phyloP scores from a whole-genome alignment of 2,329 filamentous ascomycete genomes.

The Allantophomopsis lycopodina region DNA sequence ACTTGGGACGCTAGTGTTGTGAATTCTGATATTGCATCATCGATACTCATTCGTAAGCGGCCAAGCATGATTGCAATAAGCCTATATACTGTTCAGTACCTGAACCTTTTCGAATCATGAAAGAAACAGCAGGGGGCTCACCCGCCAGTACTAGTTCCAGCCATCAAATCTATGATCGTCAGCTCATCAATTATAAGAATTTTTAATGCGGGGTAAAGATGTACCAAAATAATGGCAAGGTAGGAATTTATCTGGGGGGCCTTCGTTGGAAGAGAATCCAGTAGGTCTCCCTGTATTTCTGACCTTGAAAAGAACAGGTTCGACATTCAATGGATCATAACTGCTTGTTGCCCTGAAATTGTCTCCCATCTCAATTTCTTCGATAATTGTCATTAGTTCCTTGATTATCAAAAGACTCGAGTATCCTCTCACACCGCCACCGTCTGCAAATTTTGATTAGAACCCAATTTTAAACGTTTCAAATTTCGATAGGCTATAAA shows the following conservation, averaged over 20 bases:
- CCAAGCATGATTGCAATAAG: not conserved
- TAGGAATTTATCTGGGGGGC: no score
- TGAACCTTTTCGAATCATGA: not conserved
- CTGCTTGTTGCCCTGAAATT: not conserved
- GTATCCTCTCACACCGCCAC: slow-evolving; percentile 20
- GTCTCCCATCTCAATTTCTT: not conserved
- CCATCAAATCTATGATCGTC: not conserved
- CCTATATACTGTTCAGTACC: not conserved
- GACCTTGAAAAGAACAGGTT: no score
- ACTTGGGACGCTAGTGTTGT: no score
- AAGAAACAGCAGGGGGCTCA: not conserved
- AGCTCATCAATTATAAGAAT: no score
- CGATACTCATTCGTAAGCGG: not conserved
- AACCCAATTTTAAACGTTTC: no score
- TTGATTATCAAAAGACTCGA: slow-evolving; percentile 19
- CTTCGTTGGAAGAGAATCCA: no score
- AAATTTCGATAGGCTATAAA: no score
- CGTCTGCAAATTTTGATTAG: slow-evolving; percentile 8
- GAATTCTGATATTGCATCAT: not conserved
- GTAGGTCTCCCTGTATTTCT: no score
- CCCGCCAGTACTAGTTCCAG: not conserved
- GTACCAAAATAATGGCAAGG: not conserved
- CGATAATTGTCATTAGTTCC: slow-evolving; percentile 16
- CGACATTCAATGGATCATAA: no score
- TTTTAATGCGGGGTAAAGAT: no score